phyloP scores from a whole-genome alignment of 2,329 filamentous ascomycete genomes.

The Cladosporium phlei region DNA sequence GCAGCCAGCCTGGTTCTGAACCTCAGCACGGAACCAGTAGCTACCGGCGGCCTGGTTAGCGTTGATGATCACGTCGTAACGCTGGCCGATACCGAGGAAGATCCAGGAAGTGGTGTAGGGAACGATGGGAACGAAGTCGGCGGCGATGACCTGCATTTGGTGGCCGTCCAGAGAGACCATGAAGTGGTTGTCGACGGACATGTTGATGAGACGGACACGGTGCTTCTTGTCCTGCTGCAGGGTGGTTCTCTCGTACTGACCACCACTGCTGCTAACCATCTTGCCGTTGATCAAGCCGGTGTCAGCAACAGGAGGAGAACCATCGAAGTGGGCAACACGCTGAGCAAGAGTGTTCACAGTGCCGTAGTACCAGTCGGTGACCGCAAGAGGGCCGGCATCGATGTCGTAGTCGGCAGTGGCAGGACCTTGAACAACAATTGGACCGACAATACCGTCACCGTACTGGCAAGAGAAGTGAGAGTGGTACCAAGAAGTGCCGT shows the following conservation, averaged over 20 bases:
- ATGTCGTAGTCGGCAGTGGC: slow-evolving; percentile 57
- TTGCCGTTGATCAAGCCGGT: slow-evolving; percentile 42
- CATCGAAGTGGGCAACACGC: slow-evolving; percentile 29
- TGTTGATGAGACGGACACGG: slow-evolving; percentile 44
- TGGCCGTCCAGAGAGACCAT: slow-evolving; percentile 35
- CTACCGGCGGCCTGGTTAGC: slow-evolving; percentile 30
- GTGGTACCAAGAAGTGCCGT: slow-evolving; percentile 49
- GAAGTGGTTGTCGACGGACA: slow-evolving; percentile 42
- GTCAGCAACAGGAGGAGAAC: slow-evolving; percentile 47
- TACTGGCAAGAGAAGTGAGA: slow-evolving; percentile 54
- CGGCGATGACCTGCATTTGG: slow-evolving; percentile 32
- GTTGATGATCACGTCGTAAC: slow-evolving; percentile 39
- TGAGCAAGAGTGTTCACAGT: slow-evolving; percentile 25
- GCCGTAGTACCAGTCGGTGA: slow-evolving; percentile 55
- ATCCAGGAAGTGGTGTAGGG: slow-evolving; percentile 29
- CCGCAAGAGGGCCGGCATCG: slow-evolving; percentile 56
- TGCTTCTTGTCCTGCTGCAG: slow-evolving; percentile 39
- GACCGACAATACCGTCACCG: slow-evolving; percentile 56
- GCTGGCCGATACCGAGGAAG: slow-evolving; percentile 37
- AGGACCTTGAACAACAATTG: slow-evolving; percentile 59
- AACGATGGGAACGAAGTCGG: slow-evolving; percentile 28
- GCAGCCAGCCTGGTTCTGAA: slow-evolving; percentile 41
- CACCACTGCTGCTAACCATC: slow-evolving; percentile 29
- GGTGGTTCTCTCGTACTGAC: slow-evolving; percentile 29
- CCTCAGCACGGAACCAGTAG: slow-evolving; percentile 36